These are phyloP conservation scores for Aeminium ludgeri DNA, from an alignment of 495 filamentous ascomycete genomes.

Conservation along the genomic window DNA sequence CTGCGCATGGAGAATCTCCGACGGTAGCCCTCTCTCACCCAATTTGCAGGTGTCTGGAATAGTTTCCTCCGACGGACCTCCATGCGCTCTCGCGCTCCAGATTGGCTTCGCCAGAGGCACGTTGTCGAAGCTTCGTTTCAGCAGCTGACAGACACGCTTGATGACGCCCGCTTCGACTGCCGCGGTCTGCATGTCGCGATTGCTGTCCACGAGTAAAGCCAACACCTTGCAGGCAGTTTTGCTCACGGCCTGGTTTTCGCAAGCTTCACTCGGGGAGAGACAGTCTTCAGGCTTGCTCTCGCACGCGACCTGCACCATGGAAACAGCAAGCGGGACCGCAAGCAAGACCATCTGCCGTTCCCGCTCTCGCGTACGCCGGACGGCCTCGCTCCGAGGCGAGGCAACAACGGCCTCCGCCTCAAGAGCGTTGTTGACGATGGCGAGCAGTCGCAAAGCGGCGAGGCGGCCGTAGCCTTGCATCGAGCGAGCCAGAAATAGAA, in stretches of 20 bases:
- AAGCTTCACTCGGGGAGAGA: not conserved
- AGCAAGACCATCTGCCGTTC: constrained; percentile 22
- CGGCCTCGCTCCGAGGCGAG: constrained; percentile 32
- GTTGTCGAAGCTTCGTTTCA: constrained; percentile 52
- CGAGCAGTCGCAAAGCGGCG: constrained; percentile 60
- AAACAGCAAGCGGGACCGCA: constrained; percentile 21
- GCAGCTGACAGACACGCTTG: constrained; percentile 51
- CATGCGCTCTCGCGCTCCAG: constrained; percentile 21
- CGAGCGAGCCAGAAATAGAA: constrained; percentile 52
- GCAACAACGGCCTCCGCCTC: not conserved
- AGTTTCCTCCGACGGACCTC: constrained; percentile 1
- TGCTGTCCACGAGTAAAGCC: constrained; percentile 47
- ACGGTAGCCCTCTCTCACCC: constrained; percentile 44
- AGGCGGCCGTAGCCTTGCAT: constrained; percentile 47
- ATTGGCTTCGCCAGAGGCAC: constrained; percentile 23
- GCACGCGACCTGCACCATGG: constrained; percentile 22
- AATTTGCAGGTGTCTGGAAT: constrained; percentile 21
- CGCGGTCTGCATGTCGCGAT: constrained; percentile 57
- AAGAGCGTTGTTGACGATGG: constrained; percentile 11
- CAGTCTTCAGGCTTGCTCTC: constrained; percentile 3
- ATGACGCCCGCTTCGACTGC: constrained; percentile 65
- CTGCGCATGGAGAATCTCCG: constrained; percentile 52
- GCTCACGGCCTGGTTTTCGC: constrained; percentile 2
- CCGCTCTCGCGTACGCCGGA: constrained; percentile 39
- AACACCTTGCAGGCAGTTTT: constrained; percentile 33